These are phyloP conservation scores for Talaromyces pinophilus DNA, from an alignment of 2,329 filamentous ascomycete species.

Conservation along the genomic window DNA sequence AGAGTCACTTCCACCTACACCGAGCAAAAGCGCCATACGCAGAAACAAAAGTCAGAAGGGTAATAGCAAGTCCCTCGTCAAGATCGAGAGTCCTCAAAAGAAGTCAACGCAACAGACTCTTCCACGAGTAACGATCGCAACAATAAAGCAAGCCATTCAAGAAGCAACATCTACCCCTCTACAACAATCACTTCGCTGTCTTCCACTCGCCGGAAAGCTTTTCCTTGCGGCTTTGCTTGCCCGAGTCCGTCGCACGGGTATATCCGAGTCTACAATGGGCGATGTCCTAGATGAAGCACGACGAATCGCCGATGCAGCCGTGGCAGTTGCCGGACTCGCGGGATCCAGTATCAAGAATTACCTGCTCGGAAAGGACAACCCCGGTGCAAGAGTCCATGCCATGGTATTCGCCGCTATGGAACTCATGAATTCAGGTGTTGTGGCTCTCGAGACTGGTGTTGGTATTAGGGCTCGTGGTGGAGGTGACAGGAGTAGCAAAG, in stretches of 20 bases:
- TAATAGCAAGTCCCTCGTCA: constrained; percentile 17
- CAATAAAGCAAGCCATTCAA: constrained; percentile 89
- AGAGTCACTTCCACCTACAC: constrained; percentile 45
- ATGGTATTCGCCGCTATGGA: constrained; percentile 76
- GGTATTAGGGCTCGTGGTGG: constrained; percentile 44
- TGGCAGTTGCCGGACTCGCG: constrained; percentile 53
- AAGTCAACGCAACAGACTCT: constrained; percentile 18
- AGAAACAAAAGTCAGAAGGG: constrained; percentile 28
- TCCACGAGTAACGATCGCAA: constrained; percentile 81
- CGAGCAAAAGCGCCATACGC: constrained; percentile 45
- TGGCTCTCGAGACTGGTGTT: constrained; percentile 68
- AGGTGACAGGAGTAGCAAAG: constrained; percentile 82
- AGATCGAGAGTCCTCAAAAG: constrained; percentile 25
- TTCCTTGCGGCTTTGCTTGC: constrained; percentile 81
- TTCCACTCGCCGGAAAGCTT: constrained; percentile 80
- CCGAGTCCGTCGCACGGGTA: constrained; percentile 76
- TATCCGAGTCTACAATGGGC: constrained; percentile 83
- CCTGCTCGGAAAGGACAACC: constrained; percentile 51
- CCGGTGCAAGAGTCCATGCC: constrained; percentile 54
- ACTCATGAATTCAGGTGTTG: constrained; percentile 80
- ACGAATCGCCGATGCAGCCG: constrained; percentile 57
- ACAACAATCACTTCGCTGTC: constrained; percentile 80
- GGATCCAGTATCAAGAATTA: constrained; percentile 61
- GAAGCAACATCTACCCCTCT: constrained; percentile 92
- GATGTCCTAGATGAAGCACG: constrained; percentile 87